Base-by-base conservation (phyloP, 768 basidiomycete species). In the Phlegmacium glaucopus region DNA sequence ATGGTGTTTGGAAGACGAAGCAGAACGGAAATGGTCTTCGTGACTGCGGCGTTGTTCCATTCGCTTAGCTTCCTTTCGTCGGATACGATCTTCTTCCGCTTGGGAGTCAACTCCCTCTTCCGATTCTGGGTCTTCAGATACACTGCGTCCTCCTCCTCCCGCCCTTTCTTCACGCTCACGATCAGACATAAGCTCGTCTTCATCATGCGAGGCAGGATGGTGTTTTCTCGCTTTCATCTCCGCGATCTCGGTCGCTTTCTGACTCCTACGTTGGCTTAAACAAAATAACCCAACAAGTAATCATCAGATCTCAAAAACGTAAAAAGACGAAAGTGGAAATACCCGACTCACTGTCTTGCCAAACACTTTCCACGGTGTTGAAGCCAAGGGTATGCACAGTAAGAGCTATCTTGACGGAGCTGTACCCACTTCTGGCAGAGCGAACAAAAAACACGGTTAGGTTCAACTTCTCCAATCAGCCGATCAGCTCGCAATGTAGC, bases 341-440 rank as follows among this genome's bases (percentile, higher is more conserved):
- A 22, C 22, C 22, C 22, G 30, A 79, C 82, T 60, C 62, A 89
- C 87, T 80, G 74, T 58, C 85, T 66, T n/a, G 79, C 77, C 38
- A 87, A 61, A 68, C 88, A 90, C 63, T 88, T 90, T 18, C 73
- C 77, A 15, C 85, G 77, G 63, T 90, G 88, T 66, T 87, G 85
- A 48, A 82, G 61, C 88, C 87, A 90, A 32, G 88, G 87, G 60
- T 89, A 87, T 44, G 87, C 84, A 54, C 87, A 90, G 61, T 84
- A 90, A 9, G 80, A 79, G 50, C 79, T 82, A 55, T 90, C 87
- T 61, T 88, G 87, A 35, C 88, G 65, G 15, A 90, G 72, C 63
- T 90, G 88, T 1, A 90, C 86, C 88, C 88, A 90, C 64, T 90
- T 89, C 57, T 77, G 72, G 60, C 89, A 91, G 1, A 90, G 63